Evolutionary conservation across 2,329 filamentous ascomycete species (phyloP).

Genomic region (Scolecobasidium constrictum): DNA sequence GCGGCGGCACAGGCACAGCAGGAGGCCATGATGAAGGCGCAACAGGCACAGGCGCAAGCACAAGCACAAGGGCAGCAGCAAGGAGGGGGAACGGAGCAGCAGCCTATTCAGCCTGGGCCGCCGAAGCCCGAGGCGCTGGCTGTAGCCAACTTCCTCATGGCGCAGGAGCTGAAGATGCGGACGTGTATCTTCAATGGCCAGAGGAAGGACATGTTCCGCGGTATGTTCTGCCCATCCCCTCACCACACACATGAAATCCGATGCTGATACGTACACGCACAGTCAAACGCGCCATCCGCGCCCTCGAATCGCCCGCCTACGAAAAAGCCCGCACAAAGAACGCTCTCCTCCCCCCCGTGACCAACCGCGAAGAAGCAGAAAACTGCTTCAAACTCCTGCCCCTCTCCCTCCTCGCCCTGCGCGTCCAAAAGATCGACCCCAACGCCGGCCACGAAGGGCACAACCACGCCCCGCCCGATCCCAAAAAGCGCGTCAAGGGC

Average conservation of each 20-base stretch:
- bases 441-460: conserved; percentile 58
- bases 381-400: conserved; percentile 93
- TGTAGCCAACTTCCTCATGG: conserved; percentile 75
- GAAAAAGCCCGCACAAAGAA: conserved; percentile 83
- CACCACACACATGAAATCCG: background rate
- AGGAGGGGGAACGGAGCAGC: conserved; percentile 37
- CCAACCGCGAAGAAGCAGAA: conserved; percentile 77
- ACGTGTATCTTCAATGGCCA: conserved; percentile 93
- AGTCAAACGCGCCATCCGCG: conserved; percentile 95
- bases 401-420: conserved; percentile 83
- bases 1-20: conserved; percentile 45
- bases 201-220: conserved; percentile 96
- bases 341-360: conserved; percentile 76
- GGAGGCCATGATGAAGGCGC: conserved; percentile 32
- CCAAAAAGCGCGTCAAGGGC: conserved; percentile 86
- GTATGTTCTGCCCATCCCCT: conserved; percentile 33
- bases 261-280: background rate
- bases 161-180: conserved; percentile 76
- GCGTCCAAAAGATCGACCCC: conserved; percentile 77
- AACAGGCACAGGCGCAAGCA: conserved; percentile 24
- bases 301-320: conserved; percentile 80
- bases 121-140: conserved; percentile 83
- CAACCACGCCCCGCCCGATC: conserved; percentile 42
- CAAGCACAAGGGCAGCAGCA: conserved; percentile 25
- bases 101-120: conserved; percentile 65